Evolutionary conservation across 2,329 filamentous ascomycete genomes (phyloP).

Genomic region (Graphilbum sp.): DNA sequence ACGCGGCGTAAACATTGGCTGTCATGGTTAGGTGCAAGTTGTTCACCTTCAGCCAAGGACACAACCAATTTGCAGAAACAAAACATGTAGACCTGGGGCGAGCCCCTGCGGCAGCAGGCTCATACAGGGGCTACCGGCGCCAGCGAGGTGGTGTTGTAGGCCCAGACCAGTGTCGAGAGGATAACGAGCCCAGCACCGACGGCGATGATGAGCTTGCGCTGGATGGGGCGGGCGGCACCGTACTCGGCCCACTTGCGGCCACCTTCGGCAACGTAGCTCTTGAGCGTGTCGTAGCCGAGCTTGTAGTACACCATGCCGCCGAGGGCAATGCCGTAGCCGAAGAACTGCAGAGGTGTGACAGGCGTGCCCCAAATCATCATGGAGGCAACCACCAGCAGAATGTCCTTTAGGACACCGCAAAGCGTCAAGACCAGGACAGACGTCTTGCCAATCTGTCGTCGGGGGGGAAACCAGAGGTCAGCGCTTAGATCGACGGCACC

Average conservation of each 20-base stretch:
- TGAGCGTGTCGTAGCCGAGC: constrained; percentile 68
- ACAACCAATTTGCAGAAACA: too few species aligned
- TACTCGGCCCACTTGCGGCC: constrained; percentile 76
- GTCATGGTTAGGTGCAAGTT: too few species aligned
- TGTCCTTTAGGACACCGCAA: constrained; percentile 77
- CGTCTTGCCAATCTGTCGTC: constrained; percentile 62
- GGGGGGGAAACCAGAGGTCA: neutral
- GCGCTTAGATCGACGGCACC: too few species aligned
- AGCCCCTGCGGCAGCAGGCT: too few species aligned
- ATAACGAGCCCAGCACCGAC: constrained; percentile 43
- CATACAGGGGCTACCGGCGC: too few species aligned
- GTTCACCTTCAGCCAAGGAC: too few species aligned
- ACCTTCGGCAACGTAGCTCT: constrained; percentile 57
- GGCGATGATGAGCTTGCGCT: constrained; percentile 64
- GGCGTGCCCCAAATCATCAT: constrained; percentile 71
- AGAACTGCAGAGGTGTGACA: constrained; percentile 60
- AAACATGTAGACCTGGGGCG: too few species aligned
- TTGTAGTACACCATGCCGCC: constrained; percentile 74
- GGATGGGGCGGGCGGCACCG: constrained; percentile 56
- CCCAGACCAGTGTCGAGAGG: constrained; percentile 48
- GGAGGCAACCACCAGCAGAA: constrained; percentile 62
- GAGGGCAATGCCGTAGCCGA: constrained; percentile 69
- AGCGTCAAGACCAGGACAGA: constrained; percentile 75
- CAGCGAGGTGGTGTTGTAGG: constrained; percentile 3
- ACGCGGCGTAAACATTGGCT: too few species aligned